Conservation (phyloP, 805 yeast genomes). For the Metschnikowia similis region DNA sequence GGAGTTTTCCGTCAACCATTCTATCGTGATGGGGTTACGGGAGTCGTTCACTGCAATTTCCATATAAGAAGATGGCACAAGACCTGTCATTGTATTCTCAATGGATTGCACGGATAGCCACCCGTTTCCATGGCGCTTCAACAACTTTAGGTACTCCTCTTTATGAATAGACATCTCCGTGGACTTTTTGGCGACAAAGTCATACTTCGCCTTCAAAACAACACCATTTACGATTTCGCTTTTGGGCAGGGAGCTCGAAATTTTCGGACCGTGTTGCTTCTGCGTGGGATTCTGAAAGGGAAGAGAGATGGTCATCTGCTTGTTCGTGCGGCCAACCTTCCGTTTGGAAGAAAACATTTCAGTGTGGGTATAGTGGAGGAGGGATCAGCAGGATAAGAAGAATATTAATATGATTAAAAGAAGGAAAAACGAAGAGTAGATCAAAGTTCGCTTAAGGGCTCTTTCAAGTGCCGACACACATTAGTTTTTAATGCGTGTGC, state of each 20-base stretch:
- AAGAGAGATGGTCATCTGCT: conserved; percentile 1
- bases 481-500: background rate
- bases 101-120: conserved; percentile 34
- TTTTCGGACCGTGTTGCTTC: conserved; percentile 17
- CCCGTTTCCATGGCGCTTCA: conserved; percentile 37
- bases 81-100: conserved; percentile 23
- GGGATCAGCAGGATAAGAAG: background rate
- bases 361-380: background rate
- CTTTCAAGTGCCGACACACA: background rate
- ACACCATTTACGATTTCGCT: conserved; percentile 11
- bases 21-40: conserved; percentile 26
- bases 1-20: conserved; percentile 26
- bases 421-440: background rate
- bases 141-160: conserved; percentile 28
- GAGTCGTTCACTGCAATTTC: conserved; percentile 38
- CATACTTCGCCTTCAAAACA: conserved; percentile 28
- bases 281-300: background rate
- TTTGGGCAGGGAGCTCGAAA: conserved; percentile 25
- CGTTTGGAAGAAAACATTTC: conserved; percentile 2
- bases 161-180: conserved; percentile 26
- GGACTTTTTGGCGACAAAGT: conserved; percentile 24
- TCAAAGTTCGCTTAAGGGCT: background rate
- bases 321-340: background rate
- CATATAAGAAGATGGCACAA: conserved; percentile 38
- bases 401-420: background rate